Evolutionary conservation across 257 asterid genomes (phyloP).

Genomic region (Penstemon barbatus): DNA sequence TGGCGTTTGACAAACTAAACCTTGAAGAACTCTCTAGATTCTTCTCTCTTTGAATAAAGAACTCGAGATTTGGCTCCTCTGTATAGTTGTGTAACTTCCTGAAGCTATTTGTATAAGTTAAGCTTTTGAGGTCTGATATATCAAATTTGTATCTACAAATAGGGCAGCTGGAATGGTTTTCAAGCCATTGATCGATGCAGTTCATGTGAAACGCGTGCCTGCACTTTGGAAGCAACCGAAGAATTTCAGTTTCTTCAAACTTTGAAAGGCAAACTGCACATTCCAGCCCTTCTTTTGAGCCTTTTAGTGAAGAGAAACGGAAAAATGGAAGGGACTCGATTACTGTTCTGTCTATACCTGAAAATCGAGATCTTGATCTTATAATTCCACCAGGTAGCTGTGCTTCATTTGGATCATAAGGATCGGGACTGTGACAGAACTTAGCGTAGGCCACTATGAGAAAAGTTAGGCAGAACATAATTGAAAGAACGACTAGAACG

Average conservation of each 20-base stretch:
- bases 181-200: constrained; percentile 56
- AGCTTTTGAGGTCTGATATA: constrained; percentile 31
- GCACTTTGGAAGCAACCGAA: constrained; percentile 55
- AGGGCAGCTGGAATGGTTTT: constrained; percentile 59
- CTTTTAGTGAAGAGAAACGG: constrained; percentile 47
- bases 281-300: constrained; percentile 53
- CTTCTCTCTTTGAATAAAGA: constrained; percentile 42
- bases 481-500: constrained; percentile 35
- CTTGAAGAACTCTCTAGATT: constrained; percentile 29
- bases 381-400: constrained; percentile 19
- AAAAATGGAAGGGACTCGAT: constrained; percentile 56
- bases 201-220: constrained; percentile 52
- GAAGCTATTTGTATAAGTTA: constrained; percentile 33
- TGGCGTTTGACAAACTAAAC: constrained; percentile 28
- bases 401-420: neutral
- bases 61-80: constrained; percentile 35
- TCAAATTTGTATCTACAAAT: constrained; percentile 42
- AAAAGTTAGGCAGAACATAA: constrained; percentile 40
- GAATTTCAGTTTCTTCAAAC: constrained; percentile 44
- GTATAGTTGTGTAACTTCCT: constrained; percentile 5
- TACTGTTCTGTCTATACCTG: constrained; percentile 39
- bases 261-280: constrained; percentile 50
- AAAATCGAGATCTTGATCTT: constrained; percentile 38
- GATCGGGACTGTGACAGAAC: constrained; percentile 27
- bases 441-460: constrained; percentile 45